phyloP scores from a whole-genome alignment of 805 yeast species.

The Myxozyma neglecta region DNA sequence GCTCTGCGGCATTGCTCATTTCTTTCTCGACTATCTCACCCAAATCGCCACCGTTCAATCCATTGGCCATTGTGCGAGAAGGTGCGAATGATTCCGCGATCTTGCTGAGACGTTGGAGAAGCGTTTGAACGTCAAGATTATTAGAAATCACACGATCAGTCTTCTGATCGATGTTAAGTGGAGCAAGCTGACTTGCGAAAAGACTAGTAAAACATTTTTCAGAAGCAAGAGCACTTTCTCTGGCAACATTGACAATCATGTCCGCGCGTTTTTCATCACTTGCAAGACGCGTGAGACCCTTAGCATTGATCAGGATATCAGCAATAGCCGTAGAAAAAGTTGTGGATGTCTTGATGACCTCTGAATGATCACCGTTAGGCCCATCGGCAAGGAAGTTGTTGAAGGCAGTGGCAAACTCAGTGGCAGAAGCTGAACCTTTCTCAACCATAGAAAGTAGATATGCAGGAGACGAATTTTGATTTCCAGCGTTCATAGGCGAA shows the following conservation, averaged over 20 bases:
- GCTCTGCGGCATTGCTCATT: conserved; percentile 67
- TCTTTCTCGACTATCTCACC: conserved; percentile 73
- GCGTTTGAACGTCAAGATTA: conserved; percentile 71
- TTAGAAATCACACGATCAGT: conserved; percentile 75
- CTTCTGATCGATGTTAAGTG: conserved; percentile 59
- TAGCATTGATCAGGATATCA: conserved; percentile 64
- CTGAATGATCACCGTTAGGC: conserved; percentile 58
- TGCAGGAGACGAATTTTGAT: conserved; percentile 70
- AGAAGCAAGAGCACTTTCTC: conserved; percentile 59
- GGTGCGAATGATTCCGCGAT: conserved; percentile 61
- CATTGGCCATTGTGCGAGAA: conserved; percentile 39
- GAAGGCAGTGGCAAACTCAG: conserved; percentile 77
- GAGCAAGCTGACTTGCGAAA: conserved; percentile 53
- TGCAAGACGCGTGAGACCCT: conserved; percentile 64
- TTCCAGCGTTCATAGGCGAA: conserved; percentile 81
- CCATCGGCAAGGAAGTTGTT: conserved; percentile 78
- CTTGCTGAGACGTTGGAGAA: conserved; percentile 57
- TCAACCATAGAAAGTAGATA: conserved; percentile 68
- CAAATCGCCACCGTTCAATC: conserved; percentile 49
- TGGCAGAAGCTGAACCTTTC: conserved; percentile 65
- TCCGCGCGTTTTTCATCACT: conserved; percentile 56
- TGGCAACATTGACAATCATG: conserved; percentile 48
- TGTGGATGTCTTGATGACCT: conserved; percentile 61
- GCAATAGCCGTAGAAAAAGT: conserved; percentile 60
- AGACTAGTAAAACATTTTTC: conserved; percentile 63